These are phyloP conservation scores for Rhizopogon vinicolor DNA, from an alignment of 768 basidiomycete species.

Conservation along the genomic window DNA sequence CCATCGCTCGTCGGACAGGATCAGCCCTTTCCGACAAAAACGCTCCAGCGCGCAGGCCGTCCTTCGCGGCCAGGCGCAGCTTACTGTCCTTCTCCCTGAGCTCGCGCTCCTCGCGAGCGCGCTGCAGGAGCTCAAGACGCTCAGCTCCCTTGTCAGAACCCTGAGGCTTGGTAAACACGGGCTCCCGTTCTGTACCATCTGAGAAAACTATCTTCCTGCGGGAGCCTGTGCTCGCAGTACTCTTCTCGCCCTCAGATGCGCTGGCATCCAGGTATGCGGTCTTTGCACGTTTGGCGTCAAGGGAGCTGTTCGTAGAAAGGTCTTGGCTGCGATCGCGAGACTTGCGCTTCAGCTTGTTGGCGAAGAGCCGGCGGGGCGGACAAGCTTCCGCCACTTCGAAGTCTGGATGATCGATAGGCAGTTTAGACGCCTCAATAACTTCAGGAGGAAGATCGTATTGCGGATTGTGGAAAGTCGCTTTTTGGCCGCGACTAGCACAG, in stretches of 20 bases:
- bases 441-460: slow-evolving; percentile 49
- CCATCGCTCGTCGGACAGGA: slow-evolving; percentile 26
- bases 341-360: slow-evolving; percentile 26
- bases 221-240: not conserved
- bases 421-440: slow-evolving; percentile 34
- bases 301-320: not conserved
- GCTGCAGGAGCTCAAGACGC: slow-evolving; percentile 2
- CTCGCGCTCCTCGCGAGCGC: slow-evolving; percentile 22
- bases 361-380: slow-evolving; percentile 57
- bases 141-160: slow-evolving; percentile 1
- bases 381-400: slow-evolving; percentile 54
- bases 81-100: slow-evolving; percentile 12
- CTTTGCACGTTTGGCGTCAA: slow-evolving; percentile 13
- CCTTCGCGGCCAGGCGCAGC: slow-evolving; percentile 14
- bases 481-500: slow-evolving; percentile 59
- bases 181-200: slow-evolving; percentile 3
- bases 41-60: slow-evolving; percentile 28
- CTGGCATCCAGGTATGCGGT: slow-evolving; percentile 4
- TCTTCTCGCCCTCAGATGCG: slow-evolving; percentile 14
- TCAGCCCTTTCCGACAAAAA: slow-evolving; percentile 22
- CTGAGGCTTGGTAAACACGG: slow-evolving; percentile 4
- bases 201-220: not conserved
- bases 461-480: slow-evolving; percentile 59
- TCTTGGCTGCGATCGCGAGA: slow-evolving; percentile 21
- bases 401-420: slow-evolving; percentile 62